Conservation (phyloP, 2,329 filamentous ascomycete species). For the Penicillium polonicum region DNA sequence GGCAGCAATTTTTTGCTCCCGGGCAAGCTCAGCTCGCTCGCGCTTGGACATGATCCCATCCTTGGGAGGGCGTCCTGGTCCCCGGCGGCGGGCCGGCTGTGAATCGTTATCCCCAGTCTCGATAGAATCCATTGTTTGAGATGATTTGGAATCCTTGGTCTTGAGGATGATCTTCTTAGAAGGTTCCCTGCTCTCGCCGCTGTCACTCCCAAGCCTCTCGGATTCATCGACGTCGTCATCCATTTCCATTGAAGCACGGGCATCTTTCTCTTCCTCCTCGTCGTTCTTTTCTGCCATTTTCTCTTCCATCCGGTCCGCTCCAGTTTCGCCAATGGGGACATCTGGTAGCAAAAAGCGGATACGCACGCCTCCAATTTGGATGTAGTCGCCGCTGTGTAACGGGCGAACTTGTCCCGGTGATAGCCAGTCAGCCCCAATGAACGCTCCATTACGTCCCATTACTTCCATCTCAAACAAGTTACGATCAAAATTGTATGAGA, state of each 20-base stretch:
- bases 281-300: slow-evolving; percentile 37
- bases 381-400: slow-evolving; percentile 58
- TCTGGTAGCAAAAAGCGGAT: slow-evolving; percentile 58
- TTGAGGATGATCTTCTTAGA: slow-evolving; percentile 33
- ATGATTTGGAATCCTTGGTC: slow-evolving; percentile 30
- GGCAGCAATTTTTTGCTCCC: slow-evolving; percentile 52
- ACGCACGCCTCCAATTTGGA: slow-evolving; percentile 59
- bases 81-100: slow-evolving; percentile 46
- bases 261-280: slow-evolving; percentile 32
- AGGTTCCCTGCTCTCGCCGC: slow-evolving; percentile 28
- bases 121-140: slow-evolving; percentile 31
- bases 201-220: slow-evolving; percentile 28
- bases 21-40: slow-evolving; percentile 55
- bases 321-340: slow-evolving; percentile 49
- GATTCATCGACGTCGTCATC: slow-evolving; percentile 42
- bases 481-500: slow-evolving; percentile 59
- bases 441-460: slow-evolving; percentile 58
- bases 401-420: slow-evolving; percentile 48
- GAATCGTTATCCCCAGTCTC: slow-evolving; percentile 37
- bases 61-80: slow-evolving; percentile 64
- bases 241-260: slow-evolving; percentile 39
- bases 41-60: slow-evolving; percentile 67
- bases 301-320: slow-evolving; percentile 48
- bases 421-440: slow-evolving; percentile 53
- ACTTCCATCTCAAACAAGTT: slow-evolving; percentile 60